Evolutionary conservation across 139 green algal genomes (phyloP).

Genomic region (Micractinium sp.): DNA sequence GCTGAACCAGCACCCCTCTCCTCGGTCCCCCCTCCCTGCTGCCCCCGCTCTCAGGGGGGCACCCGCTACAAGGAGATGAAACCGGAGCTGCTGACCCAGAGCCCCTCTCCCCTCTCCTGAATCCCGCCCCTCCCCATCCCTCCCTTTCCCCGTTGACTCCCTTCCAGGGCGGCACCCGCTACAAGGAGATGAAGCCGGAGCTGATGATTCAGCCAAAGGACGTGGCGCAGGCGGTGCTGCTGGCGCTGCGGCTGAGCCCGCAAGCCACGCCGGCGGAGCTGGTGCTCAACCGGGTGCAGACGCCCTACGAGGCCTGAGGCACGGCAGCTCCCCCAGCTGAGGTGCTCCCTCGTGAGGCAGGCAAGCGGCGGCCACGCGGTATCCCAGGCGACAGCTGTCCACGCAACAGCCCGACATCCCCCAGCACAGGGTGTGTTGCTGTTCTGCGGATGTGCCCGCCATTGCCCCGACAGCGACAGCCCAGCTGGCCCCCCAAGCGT

Average conservation of each 20-base stretch:
- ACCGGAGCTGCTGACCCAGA: conserved; percentile 24
- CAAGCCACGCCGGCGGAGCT: not conserved
- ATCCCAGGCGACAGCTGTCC: too few relatives aligned
- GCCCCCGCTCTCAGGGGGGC: not conserved
- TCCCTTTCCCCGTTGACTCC: too few relatives aligned
- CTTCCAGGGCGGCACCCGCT: conserved; percentile 1
- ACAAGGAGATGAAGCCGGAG: conserved; percentile 22
- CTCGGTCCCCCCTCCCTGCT: too few relatives aligned
- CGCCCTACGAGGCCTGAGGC: not conserved
- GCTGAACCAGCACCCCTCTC: not conserved
- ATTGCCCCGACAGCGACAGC: too few relatives aligned
- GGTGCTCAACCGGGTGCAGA: conserved; percentile 20
- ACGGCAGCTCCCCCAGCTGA: too few relatives aligned
- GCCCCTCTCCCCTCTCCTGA: not conserved
- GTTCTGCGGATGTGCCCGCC: too few relatives aligned
- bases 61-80: conserved; percentile 11
- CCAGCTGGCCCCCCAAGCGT: too few relatives aligned
- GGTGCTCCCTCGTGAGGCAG: too few relatives aligned
- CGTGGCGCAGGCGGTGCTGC: conserved; percentile 49
- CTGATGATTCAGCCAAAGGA: conserved; percentile 54
- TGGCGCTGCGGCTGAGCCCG: conserved; percentile 38
- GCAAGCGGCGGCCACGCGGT: too few relatives aligned
- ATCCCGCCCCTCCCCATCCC: not conserved
- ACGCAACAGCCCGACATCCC: too few relatives aligned
- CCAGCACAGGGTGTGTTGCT: too few relatives aligned